phyloP scores from a whole-genome alignment of 306 rosid species.

The Medicago arabica region DNA sequence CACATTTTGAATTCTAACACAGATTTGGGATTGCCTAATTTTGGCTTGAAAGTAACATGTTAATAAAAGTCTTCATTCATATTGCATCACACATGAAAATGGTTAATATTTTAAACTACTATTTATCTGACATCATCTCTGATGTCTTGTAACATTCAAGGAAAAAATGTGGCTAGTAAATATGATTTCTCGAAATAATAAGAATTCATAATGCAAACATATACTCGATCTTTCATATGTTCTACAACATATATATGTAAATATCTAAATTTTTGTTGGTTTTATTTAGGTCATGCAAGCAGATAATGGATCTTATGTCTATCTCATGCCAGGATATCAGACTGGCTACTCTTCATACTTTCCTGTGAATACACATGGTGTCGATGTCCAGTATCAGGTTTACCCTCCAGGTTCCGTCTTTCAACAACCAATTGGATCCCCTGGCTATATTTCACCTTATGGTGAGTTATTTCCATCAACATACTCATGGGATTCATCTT shows the following conservation, averaged over 20 bases:
- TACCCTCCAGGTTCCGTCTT: slow-evolving; percentile 60
- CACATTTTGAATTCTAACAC: neutral
- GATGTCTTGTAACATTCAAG: neutral
- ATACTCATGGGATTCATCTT: slow-evolving; percentile 60
- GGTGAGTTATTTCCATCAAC: slow-evolving; percentile 61
- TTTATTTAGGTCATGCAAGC: slow-evolving; percentile 81
- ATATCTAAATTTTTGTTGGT: slow-evolving; percentile 46
- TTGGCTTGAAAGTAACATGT: slow-evolving; percentile 16
- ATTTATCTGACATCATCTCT: neutral
- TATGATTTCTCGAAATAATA: slow-evolving; percentile 6
- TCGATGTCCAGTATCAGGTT: slow-evolving; percentile 69
- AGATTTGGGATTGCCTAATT: neutral
- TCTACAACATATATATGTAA: neutral
- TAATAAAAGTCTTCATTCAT: neutral
- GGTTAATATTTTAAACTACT: slow-evolving; percentile 3
- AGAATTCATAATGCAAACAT: neutral
- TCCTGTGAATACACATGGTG: slow-evolving; percentile 55
- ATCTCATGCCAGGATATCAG: slow-evolving; percentile 77
- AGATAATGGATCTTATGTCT: slow-evolving; percentile 80
- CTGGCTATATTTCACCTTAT: slow-evolving; percentile 58
- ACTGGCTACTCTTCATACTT: slow-evolving; percentile 60
- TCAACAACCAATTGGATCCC: slow-evolving; percentile 60
- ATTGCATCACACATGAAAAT: neutral
- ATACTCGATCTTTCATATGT: neutral
- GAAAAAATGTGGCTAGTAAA: slow-evolving; percentile 4